Conservation (phyloP, 2,329 filamentous ascomycete genomes). For the Lecanicillium sp. region DNA sequence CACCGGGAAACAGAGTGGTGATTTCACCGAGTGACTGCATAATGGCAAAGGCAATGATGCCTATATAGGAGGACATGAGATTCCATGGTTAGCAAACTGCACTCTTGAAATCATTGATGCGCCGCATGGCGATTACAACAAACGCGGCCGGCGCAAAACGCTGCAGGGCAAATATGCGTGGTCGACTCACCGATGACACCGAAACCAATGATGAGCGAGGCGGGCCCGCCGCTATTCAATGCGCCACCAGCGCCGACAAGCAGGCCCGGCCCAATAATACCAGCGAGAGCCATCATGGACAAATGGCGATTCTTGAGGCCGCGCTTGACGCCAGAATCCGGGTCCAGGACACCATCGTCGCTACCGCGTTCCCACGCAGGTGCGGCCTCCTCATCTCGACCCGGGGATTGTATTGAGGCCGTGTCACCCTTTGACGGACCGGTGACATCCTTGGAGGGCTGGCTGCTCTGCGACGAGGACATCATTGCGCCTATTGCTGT, state of each 20-base stretch:
- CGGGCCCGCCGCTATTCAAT: slow-evolving; percentile 59
- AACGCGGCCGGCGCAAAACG: no score
- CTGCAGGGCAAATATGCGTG: no score
- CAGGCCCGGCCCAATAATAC: slow-evolving; percentile 60
- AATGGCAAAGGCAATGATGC: slow-evolving; percentile 55
- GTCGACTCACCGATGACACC: slow-evolving; percentile 46
- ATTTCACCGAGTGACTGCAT: slow-evolving; percentile 71
- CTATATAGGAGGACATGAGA: slow-evolving; percentile 16
- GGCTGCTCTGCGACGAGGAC: no score
- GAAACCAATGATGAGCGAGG: slow-evolving; percentile 65
- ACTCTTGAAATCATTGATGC: neutral
- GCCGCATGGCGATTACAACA: no score
- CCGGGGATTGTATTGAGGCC: no score
- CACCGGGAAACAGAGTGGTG: slow-evolving; percentile 63
- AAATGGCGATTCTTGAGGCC: slow-evolving; percentile 61
- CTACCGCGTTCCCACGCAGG: slow-evolving; percentile 11
- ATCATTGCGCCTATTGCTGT: no score
- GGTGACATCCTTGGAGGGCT: no score
- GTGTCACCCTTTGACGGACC: no score
- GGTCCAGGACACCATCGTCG: slow-evolving; percentile 38
- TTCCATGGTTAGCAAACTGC: slow-evolving; percentile 12
- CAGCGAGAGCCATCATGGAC: slow-evolving; percentile 57
- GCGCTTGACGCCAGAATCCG: slow-evolving; percentile 57
- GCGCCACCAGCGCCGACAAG: slow-evolving; percentile 65
- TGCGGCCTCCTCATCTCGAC: neutral